Percentiles rank a stretch among this genome's conserved stretches.
Conservation (phyloP, 2,329 filamentous ascomycete species). For the Talaromyces sp. region DNA sequence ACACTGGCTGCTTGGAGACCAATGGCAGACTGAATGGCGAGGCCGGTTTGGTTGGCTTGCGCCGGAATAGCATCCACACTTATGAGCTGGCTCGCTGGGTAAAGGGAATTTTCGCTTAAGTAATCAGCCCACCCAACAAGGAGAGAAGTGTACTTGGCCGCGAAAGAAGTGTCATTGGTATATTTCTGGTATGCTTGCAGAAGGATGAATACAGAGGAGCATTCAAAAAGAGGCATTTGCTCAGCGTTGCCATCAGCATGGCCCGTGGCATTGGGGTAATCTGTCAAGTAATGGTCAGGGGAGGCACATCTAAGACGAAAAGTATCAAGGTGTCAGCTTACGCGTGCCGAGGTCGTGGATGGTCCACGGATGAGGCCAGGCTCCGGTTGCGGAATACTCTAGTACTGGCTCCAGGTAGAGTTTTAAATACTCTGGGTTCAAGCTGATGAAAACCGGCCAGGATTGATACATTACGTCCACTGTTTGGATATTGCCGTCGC, state of each 20-base stretch:
- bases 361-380: slow-evolving; percentile 32
- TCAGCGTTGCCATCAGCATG: slow-evolving; percentile 36
- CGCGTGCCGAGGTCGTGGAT: slow-evolving; percentile 38
- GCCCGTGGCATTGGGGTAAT: slow-evolving; percentile 38
- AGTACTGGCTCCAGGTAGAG: slow-evolving; percentile 41
- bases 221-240: slow-evolving; percentile 39
- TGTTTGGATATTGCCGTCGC: slow-evolving; percentile 40
- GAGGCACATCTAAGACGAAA: neutral
- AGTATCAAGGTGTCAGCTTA: neutral
- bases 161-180: slow-evolving; percentile 34
- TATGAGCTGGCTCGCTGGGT: slow-evolving; percentile 36
- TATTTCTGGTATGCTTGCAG: slow-evolving; percentile 33
- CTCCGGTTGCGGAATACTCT: slow-evolving; percentile 35
- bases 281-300: neutral
- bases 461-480: slow-evolving; percentile 40
- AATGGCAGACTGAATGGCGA: slow-evolving; percentile 44
- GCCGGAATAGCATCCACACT: slow-evolving; percentile 40
- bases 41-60: slow-evolving; percentile 41
- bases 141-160: slow-evolving; percentile 27
- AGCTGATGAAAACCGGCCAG: slow-evolving; percentile 39
- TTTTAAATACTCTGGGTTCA: slow-evolving; percentile 39
- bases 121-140: slow-evolving; percentile 38
- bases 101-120: slow-evolving; percentile 33
- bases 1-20: slow-evolving; percentile 42
- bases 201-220: slow-evolving; percentile 35